Evolutionary conservation across 2,329 filamentous ascomycete species (phyloP).

Genomic region (Cytospora mali): DNA sequence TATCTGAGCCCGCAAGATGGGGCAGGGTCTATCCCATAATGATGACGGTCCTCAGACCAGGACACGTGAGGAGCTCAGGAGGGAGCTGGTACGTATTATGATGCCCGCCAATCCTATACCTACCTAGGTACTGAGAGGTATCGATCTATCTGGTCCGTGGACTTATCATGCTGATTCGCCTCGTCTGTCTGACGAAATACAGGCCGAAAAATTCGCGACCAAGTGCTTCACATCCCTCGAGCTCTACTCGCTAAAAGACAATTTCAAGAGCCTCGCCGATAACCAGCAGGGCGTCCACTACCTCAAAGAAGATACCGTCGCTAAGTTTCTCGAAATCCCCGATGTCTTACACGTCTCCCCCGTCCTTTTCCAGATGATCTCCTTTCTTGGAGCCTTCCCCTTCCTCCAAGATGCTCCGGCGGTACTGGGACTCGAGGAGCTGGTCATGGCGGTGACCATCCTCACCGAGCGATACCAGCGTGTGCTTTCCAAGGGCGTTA

Average conservation of each 20-base stretch:
- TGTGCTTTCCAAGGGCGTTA: constrained; percentile 60
- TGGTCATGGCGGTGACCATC: constrained; percentile 73
- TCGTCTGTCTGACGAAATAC: background rate
- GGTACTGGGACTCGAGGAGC: constrained; percentile 68
- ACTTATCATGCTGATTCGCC: constrained; percentile 18
- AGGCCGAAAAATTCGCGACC: constrained; percentile 67
- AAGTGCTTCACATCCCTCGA: constrained; percentile 74
- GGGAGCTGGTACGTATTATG: constrained; percentile 49
- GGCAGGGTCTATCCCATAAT: constrained; percentile 22
- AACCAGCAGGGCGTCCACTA: constrained; percentile 63
- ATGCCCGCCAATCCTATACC: background rate
- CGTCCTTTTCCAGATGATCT: constrained; percentile 71
- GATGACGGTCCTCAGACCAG: constrained; percentile 32
- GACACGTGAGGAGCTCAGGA: constrained; percentile 55
- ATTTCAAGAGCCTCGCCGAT: constrained; percentile 72
- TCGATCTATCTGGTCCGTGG: background rate
- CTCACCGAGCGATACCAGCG: constrained; percentile 70
- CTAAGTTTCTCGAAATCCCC: constrained; percentile 73
- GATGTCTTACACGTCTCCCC: constrained; percentile 68
- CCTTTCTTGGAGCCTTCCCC: constrained; percentile 73
- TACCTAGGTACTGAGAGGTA: too few species aligned
- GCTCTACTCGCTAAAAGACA: constrained; percentile 72
- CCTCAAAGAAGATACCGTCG: constrained; percentile 70
- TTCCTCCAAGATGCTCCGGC: constrained; percentile 71
- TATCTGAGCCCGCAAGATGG: constrained; percentile 19